Evolutionary conservation across 176 grass and related monocot species (phyloP).

Genomic region (Carex kokanica): DNA sequence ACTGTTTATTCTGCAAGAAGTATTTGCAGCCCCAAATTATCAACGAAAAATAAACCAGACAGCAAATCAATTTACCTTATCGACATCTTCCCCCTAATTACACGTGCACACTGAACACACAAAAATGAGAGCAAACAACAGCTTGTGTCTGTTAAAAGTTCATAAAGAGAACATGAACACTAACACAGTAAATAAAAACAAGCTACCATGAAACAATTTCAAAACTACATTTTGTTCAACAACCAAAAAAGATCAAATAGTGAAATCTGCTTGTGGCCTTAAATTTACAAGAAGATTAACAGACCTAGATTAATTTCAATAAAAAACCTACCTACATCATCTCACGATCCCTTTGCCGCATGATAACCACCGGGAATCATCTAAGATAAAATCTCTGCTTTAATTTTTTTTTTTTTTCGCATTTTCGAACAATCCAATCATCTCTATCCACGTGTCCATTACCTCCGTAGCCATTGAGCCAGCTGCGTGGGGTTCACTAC

Average conservation of each 20-base stretch:
- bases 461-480: conserved; percentile 29
- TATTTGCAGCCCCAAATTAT: background rate
- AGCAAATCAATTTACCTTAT: background rate
- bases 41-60: background rate
- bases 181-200: background rate
- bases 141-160: background rate
- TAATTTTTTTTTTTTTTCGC: background rate
- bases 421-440: background rate
- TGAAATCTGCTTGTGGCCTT: background rate
- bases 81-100: background rate
- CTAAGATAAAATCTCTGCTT: background rate
- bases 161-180: background rate
- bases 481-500: conserved; percentile 56
- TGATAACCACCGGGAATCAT: background rate
- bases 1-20: background rate
- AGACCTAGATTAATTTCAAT: background rate
- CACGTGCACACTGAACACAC: background rate
- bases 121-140: background rate
- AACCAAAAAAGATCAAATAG: background rate
- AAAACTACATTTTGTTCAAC: background rate
- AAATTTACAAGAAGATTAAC: conserved; percentile 3
- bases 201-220: background rate
- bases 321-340: background rate
- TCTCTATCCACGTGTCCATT: background rate
- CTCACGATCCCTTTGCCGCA: background rate